Conservation (phyloP, 2,329 filamentous ascomycete genomes). For the Penicillium sp. region DNA sequence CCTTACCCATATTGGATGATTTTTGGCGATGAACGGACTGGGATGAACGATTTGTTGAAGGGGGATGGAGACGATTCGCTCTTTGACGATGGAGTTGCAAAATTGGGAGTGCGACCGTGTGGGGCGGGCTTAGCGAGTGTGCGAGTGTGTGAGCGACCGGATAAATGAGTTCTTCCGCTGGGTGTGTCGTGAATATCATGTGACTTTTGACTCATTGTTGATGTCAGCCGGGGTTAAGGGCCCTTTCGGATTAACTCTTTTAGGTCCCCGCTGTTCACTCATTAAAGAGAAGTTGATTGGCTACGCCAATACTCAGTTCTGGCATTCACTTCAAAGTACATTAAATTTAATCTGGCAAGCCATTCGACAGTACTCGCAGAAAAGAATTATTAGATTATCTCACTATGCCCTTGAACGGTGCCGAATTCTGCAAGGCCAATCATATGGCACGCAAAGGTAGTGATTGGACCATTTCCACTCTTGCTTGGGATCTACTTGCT, state of each 20-base stretch:
- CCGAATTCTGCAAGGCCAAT: constrained; percentile 7
- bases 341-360: too few relatives aligned
- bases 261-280: not conserved
- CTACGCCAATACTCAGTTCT: not conserved
- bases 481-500: constrained; percentile 6
- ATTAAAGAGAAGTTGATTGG: not conserved
- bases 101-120: constrained; percentile 30
- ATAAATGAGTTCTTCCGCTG: constrained; percentile 10
- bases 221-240: not conserved
- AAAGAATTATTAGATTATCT: not conserved
- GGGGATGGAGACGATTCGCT: constrained; percentile 23
- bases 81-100: constrained; percentile 25
- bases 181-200: not conserved
- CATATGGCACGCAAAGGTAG: constrained; percentile 1
- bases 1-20: constrained; percentile 71
- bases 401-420: not conserved
- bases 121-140: constrained; percentile 29
- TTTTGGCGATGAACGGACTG: constrained; percentile 24
- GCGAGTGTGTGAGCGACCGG: constrained; percentile 9
- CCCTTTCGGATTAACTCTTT: not conserved
- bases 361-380: too few relatives aligned
- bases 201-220: not conserved
- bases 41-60: constrained; percentile 24
- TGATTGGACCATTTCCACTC: constrained; percentile 7
- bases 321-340: not conserved